Conservation (phyloP, 345 rosid genomes). For the Camelina laxa region DNA sequence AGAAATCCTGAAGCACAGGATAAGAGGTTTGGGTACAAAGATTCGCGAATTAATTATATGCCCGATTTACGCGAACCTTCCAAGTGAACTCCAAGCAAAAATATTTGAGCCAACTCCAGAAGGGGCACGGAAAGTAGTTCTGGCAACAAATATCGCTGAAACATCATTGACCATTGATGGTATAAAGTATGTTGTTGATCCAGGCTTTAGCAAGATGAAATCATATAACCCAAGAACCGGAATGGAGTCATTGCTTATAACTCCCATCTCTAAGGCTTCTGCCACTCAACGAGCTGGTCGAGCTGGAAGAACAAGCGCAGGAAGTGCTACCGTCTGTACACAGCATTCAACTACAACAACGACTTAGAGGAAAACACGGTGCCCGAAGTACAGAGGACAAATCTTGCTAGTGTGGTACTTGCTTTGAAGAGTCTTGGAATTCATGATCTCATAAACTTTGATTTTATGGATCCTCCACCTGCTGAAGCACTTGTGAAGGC, state of each 20-base stretch:
- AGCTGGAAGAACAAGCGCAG: slow-evolving; percentile 97
- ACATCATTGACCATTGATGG: slow-evolving; percentile 96
- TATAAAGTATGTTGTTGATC: slow-evolving; percentile 91
- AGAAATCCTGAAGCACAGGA: slow-evolving; percentile 87
- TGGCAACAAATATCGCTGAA: slow-evolving; percentile 98
- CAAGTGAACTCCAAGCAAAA: slow-evolving; percentile 94
- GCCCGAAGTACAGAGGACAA: slow-evolving; percentile 95
- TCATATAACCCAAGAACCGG: slow-evolving; percentile 98
- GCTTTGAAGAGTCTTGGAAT: slow-evolving; percentile 97
- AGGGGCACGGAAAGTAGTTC: slow-evolving; percentile 94
- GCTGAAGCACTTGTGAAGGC: slow-evolving; percentile 96
- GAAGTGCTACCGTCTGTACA: slow-evolving; percentile 86
- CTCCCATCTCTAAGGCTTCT: slow-evolving; percentile 96
- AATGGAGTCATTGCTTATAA: slow-evolving; percentile 89
- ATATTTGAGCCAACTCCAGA: slow-evolving; percentile 98
- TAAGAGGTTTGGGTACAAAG: slow-evolving; percentile 89
- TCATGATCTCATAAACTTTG: slow-evolving; percentile 86
- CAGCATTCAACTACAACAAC: slow-evolving; percentile 74
- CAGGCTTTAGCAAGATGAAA: slow-evolving; percentile 96
- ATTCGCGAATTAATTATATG: slow-evolving; percentile 93
- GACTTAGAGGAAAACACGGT: slow-evolving; percentile 93
- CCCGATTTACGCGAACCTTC: slow-evolving; percentile 96
- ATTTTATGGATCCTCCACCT: slow-evolving; percentile 98
- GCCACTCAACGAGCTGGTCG: slow-evolving; percentile 97
- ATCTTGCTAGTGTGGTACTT: slow-evolving; percentile 94